Evolutionary conservation across 208 protist genomes (phyloP).

Genomic region (Lotmaria passim): DNA sequence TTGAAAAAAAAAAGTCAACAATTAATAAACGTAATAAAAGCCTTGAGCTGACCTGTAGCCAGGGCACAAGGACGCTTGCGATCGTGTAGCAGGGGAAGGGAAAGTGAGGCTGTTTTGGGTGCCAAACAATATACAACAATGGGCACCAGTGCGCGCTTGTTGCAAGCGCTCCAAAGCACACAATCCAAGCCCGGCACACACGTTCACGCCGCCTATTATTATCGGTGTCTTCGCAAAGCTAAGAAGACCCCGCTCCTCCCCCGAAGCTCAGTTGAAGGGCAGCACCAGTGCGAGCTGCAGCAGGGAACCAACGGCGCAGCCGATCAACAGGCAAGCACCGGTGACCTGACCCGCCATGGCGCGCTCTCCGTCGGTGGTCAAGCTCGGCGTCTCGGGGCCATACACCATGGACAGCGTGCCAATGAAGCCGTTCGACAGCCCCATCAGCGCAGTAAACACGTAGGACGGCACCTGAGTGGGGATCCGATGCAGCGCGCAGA

Average conservation of each 20-base stretch:
- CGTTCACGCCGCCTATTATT: too few relatives aligned
- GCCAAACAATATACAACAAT: not conserved
- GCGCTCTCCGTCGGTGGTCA: slow-evolving; percentile 59
- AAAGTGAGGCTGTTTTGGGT: too few relatives aligned
- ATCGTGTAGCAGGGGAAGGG: too few relatives aligned
- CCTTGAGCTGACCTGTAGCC: too few relatives aligned
- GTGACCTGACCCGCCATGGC: slow-evolving; percentile 70
- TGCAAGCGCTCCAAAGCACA: too few relatives aligned
- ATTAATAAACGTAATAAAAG: too few relatives aligned
- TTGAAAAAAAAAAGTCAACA: too few relatives aligned
- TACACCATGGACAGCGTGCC: slow-evolving; percentile 82
- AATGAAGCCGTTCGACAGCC: slow-evolving; percentile 82
- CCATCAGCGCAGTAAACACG: slow-evolving; percentile 58
- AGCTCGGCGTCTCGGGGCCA: slow-evolving; percentile 43
- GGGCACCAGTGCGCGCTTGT: too few relatives aligned
- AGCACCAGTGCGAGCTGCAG: slow-evolving; percentile 65
- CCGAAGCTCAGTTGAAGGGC: slow-evolving; percentile 32
- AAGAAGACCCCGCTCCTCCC: too few relatives aligned
- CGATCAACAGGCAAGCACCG: slow-evolving; percentile 62
- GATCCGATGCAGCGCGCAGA: slow-evolving; percentile 70
- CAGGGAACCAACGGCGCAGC: slow-evolving; percentile 67
- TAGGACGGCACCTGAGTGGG: slow-evolving; percentile 51
- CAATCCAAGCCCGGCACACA: too few relatives aligned
- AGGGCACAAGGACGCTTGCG: too few relatives aligned
- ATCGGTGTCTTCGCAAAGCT: too few relatives aligned